phyloP scores from a whole-genome alignment of 2,329 filamentous ascomycete genomes.

The Calonectria leucothoes region DNA sequence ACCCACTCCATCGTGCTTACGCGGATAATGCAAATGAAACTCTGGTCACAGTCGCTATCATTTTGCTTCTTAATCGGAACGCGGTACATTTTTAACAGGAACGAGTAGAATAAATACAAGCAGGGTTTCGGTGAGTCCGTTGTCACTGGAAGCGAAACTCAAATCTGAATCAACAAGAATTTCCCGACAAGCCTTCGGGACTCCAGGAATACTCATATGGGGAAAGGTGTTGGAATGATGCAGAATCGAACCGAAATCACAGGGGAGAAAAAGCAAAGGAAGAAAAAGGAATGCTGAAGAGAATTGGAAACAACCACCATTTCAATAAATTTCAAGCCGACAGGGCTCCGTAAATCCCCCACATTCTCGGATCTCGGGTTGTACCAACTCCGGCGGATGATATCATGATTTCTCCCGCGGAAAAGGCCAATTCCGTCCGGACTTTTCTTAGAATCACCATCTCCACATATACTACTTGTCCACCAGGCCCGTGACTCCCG shows the following conservation, averaged over 20 bases:
- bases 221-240: background rate
- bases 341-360: background rate
- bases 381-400: background rate
- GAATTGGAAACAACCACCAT: background rate
- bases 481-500: background rate
- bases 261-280: background rate
- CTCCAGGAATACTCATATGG: background rate
- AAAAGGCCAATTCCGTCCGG: background rate
- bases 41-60: background rate
- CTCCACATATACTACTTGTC: background rate
- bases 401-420: background rate
- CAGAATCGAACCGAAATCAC: background rate
- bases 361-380: background rate
- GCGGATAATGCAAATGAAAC: background rate
- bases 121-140: background rate
- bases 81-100: too few species aligned
- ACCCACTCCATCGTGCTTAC: too few species aligned
- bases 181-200: background rate
- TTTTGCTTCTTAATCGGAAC: background rate
- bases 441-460: background rate
- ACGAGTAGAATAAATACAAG: background rate
- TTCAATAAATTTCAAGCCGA: background rate
- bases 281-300: background rate
- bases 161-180: background rate
- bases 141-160: background rate